Evolutionary conservation across 2,329 filamentous ascomycete species (phyloP).

Genomic region (Aspergillus clavatus): DNA sequence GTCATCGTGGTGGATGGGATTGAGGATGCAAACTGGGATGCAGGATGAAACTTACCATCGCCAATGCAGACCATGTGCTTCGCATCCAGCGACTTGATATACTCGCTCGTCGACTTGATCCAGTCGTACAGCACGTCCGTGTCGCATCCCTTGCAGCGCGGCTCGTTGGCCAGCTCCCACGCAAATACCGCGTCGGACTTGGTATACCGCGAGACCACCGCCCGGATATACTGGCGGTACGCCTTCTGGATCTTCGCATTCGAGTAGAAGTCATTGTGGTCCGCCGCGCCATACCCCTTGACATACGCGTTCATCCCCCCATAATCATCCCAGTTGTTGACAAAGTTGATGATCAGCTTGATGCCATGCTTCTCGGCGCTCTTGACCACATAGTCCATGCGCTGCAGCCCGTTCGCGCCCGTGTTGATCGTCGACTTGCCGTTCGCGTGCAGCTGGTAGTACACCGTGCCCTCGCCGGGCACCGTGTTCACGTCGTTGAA

Average conservation of each 20-base stretch:
- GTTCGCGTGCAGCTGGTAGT: slow-evolving; percentile 39
- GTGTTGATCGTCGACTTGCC: slow-evolving; percentile 55
- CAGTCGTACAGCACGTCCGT: slow-evolving; percentile 56
- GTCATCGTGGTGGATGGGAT: neutral
- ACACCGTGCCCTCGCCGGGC: slow-evolving; percentile 42
- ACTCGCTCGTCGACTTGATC: slow-evolving; percentile 54
- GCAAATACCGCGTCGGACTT: slow-evolving; percentile 58
- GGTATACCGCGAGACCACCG: slow-evolving; percentile 56
- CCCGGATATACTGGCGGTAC: slow-evolving; percentile 59
- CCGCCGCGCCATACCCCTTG: slow-evolving; percentile 48
- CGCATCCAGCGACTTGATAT: slow-evolving; percentile 60
- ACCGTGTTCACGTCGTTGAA: slow-evolving; percentile 47
- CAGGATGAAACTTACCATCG: slow-evolving; percentile 36
- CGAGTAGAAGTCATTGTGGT: slow-evolving; percentile 54
- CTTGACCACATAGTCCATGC: slow-evolving; percentile 60
- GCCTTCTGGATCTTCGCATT: slow-evolving; percentile 50
- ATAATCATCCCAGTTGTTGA: slow-evolving; percentile 67
- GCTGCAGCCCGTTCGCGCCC: slow-evolving; percentile 57
- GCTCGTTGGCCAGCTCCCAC: slow-evolving; percentile 66
- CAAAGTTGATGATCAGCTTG: slow-evolving; percentile 54
- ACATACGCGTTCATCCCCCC: slow-evolving; percentile 60
- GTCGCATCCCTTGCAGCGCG: slow-evolving; percentile 57
- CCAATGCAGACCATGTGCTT: slow-evolving; percentile 60
- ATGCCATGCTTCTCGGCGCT: slow-evolving; percentile 56
- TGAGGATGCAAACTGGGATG: too few relatives aligned